Evolutionary conservation across 1,284 basidiomycete genomes (phyloP), one percentile per base, ranked within the genome.

Genomic region (Cystobasidium slooffiae): DNA sequence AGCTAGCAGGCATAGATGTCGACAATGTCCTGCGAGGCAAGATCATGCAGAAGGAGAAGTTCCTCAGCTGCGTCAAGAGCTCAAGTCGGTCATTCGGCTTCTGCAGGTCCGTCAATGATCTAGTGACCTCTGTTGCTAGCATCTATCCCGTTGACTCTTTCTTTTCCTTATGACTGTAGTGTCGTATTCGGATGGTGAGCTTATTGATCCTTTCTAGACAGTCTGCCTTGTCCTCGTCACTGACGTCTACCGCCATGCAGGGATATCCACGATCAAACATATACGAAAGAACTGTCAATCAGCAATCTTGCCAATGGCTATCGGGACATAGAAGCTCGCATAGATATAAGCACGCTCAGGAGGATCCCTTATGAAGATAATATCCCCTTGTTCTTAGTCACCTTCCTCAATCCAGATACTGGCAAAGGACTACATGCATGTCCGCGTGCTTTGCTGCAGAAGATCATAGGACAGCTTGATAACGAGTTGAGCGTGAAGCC

Each of bases 21-120:
- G 96, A 99, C 82, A 96, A 96, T 47, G 88, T 98, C 20, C 86
- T 97, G 16, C 87, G 95, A 61, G 95, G 95, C 61, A 98, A 97
- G 84, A 91, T 91, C 82, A 94, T 91, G 90, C 69, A 84, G 76
- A 14, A 14, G 20, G 14, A 51, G 68, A 99, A 99, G 84, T 97
- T 99, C 81, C 81, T 98, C 41, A 90, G 89, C 62, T 90, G 91
- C 0, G 91, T 87, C n/a, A 88, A 90, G 74, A 87, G 89, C 3
- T 88, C 90, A 74, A 92, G 93, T 10, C 51, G 65, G 22, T 51
- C 77, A 0, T 95, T 96, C 81, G 92, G 92, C 3, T 97, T 96
- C 84, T 78, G 77, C 66, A 73, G 75, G 61, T 74, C 8, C 47
- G 55, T 44, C 20, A 44, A 37, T n/a, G 59, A 22, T 14, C 6